phyloP scores from a whole-genome alignment of 768 basidiomycete genomes.

The Agrocybe pediades region DNA sequence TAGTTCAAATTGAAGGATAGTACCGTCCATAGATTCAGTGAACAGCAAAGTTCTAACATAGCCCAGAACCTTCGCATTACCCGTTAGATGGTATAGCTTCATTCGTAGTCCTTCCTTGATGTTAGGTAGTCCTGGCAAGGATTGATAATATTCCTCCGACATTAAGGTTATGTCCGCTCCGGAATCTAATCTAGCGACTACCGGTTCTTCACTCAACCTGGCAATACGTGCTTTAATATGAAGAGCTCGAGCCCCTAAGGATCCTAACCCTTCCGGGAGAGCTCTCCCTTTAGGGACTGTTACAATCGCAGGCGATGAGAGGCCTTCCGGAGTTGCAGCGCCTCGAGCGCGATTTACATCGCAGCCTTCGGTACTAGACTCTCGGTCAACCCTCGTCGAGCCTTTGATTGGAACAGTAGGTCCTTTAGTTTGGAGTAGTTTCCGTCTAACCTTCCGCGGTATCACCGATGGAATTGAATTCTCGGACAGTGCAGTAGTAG shows the following conservation, averaged over 20 bases:
- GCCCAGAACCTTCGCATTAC: conserved; percentile 5
- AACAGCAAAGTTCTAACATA: conserved; percentile 13
- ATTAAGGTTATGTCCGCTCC: conserved; percentile 6
- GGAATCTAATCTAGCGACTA: background rate
- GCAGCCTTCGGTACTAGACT: too few relatives aligned
- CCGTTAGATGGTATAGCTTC: too few relatives aligned
- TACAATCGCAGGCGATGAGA: background rate
- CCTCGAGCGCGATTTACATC: background rate
- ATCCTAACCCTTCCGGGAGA: too few relatives aligned
- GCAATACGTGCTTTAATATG: too few relatives aligned
- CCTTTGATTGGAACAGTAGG: background rate
- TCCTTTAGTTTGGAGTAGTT: background rate
- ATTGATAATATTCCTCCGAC: conserved; percentile 11
- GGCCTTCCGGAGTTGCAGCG: background rate
- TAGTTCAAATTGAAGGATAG: conserved; percentile 14
- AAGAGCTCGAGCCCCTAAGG: too few relatives aligned
- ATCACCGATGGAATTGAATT: too few relatives aligned
- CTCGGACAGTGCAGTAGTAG: too few relatives aligned
- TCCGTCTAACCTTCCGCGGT: too few relatives aligned
- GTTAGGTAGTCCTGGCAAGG: conserved; percentile 3
- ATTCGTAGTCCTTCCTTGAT: conserved; percentile 17
- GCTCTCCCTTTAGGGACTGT: background rate
- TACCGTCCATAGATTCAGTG: background rate
- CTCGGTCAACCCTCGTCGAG: too few relatives aligned
- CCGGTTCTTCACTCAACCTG: too few relatives aligned